phyloP scores from a whole-genome alignment of 2,329 filamentous ascomycete genomes.

The Aspergillus carbonarius region DNA sequence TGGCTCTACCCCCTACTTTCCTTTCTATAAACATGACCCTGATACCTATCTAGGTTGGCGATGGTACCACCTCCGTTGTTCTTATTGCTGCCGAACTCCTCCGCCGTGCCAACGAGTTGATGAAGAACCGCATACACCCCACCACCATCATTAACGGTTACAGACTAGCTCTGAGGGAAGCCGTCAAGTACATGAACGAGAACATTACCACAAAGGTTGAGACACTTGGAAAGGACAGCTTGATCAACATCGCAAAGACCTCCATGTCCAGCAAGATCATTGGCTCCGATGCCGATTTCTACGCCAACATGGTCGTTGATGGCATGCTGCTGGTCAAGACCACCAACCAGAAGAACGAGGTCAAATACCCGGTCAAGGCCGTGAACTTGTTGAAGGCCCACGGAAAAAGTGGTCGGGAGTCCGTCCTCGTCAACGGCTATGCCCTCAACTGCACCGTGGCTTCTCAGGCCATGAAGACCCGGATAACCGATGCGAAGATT shows the following conservation, averaged over 20 bases:
- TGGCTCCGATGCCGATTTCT: slow-evolving; percentile 92
- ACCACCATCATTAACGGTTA: slow-evolving; percentile 99
- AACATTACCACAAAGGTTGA: slow-evolving; percentile 97
- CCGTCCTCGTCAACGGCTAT: slow-evolving; percentile 89
- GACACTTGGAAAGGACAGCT: slow-evolving; percentile 80
- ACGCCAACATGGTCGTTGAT: slow-evolving; percentile 95
- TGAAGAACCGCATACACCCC: slow-evolving; percentile 99
- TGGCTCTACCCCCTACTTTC: not conserved
- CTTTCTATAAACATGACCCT: not conserved
- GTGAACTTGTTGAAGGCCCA: slow-evolving; percentile 99
- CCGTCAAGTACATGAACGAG: slow-evolving; percentile 98
- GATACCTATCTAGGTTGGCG: slow-evolving; percentile 63
- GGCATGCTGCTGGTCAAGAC: slow-evolving; percentile 93
- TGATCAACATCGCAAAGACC: slow-evolving; percentile 94
- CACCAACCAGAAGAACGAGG: slow-evolving; percentile 83
- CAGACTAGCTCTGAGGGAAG: slow-evolving; percentile 89
- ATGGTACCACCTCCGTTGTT: slow-evolving; percentile 96
- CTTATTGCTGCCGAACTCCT: slow-evolving; percentile 95
- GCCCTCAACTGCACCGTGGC: slow-evolving; percentile 98
- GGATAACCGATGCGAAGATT: slow-evolving; percentile 91
- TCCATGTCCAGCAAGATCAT: slow-evolving; percentile 99
- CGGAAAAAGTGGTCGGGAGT: slow-evolving; percentile 87
- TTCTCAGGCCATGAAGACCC: slow-evolving; percentile 95
- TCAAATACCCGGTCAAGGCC: slow-evolving; percentile 97
- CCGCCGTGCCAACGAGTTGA: slow-evolving; percentile 90